Percentiles rank a stretch among this genome's conserved stretches.
phyloP scores from a whole-genome alignment of 2,329 filamentous ascomycete genomes.

The Parafenestella ontariensis region DNA sequence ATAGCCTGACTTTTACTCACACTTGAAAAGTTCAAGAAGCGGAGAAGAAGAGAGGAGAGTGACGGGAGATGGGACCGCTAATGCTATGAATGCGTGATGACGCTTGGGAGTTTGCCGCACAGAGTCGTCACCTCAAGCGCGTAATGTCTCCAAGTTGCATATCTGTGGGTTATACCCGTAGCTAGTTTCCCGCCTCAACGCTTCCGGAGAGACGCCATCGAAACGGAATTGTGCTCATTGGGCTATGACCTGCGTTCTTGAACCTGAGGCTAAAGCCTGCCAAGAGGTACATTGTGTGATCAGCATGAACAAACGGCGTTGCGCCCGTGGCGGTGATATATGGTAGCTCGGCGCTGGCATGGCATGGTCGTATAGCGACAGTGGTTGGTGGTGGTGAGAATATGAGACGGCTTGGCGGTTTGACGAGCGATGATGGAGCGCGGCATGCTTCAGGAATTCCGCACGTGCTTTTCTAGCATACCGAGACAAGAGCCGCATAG shows the following conservation, averaged over 20 bases:
- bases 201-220: slow-evolving; percentile 8
- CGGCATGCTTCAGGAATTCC: slow-evolving; percentile 28
- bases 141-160: slow-evolving; percentile 32
- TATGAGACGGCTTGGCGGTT: slow-evolving; percentile 39
- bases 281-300: slow-evolving; percentile 19
- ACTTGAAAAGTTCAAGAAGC: slow-evolving; percentile 22
- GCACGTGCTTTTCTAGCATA: slow-evolving; percentile 4
- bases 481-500: slow-evolving; percentile 8
- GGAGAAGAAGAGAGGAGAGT: slow-evolving; percentile 24
- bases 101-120: slow-evolving; percentile 23
- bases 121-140: slow-evolving; percentile 27
- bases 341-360: slow-evolving; percentile 3
- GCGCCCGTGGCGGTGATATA: slow-evolving; percentile 1
- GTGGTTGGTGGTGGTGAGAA: slow-evolving; percentile 24
- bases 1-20: slow-evolving; percentile 25
- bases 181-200: slow-evolving; percentile 9
- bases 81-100: slow-evolving; percentile 38
- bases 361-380: slow-evolving; percentile 3
- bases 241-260: slow-evolving; percentile 28
- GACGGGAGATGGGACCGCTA: slow-evolving; percentile 34
- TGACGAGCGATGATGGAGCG: slow-evolving; percentile 30
- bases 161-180: slow-evolving; percentile 22
- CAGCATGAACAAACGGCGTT: slow-evolving; percentile 7
- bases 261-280: slow-evolving; percentile 29
- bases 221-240: slow-evolving; percentile 22